Evolutionary conservation across 1,284 basidiomycete species (phyloP), one percentile per base, ranked within the genome.

Genomic region (Malassezia restricta): DNA sequence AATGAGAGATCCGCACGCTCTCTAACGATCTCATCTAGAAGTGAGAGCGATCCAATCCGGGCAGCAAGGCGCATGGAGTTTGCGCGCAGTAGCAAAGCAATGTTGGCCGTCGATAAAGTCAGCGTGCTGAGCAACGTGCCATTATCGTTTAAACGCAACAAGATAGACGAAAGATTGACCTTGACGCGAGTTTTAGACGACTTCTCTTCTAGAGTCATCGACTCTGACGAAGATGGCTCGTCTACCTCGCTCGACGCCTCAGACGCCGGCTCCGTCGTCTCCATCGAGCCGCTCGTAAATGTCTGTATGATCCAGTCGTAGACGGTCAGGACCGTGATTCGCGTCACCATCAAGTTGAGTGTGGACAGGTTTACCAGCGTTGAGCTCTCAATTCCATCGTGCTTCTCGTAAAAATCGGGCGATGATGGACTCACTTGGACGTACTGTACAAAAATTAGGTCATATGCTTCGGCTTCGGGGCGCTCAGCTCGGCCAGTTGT

Each of bases 221-320:
- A 35, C 15, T 3, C 33, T 2, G 82, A 80, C 47, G 38, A 31
- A 57, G 47, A 20, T n/a, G 51, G 47, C 5, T 11, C 40, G 14
- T 32, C 29, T 9, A 20, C 29, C 28, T 28, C 14, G 11, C 1
- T 6, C 39, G 27, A 9, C 3, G 33, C 33, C 33, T 35, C 15
- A 15, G 33, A 11, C 11, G 2, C 11, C 20, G n/a, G 3, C 11
- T n/a, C 33, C 11, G 11, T 11, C 33, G 11, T 20, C 32, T 57
- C 52, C n/a, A 61, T 59, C 2, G 47, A 43, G 1, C 35, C 44
- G 17, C 9, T 14, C 37, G 30, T 42, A 44, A 70, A 70, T 5
- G 68, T 70, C 15, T 87, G 86, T 85, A 99, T 94, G 75, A 99
- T 83, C 77, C 95, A 96, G 75, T 98, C 90, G 74, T 96, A 98